Evolutionary conservation across 768 basidiomycete species (phyloP), one percentile per base, ranked within the genome.

Genomic region (Phylloporus scabripes): DNA sequence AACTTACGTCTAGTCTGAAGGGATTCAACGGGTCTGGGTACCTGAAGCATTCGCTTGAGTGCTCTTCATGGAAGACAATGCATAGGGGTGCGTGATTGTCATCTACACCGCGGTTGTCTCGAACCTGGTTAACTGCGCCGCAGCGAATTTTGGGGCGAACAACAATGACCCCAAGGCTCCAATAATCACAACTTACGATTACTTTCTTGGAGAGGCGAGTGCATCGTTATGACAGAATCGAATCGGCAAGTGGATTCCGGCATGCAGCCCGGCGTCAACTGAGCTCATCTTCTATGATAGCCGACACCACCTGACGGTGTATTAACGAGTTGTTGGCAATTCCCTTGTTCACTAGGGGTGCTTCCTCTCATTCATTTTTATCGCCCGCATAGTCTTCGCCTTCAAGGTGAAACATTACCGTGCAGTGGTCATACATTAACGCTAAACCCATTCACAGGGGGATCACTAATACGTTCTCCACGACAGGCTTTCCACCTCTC

Each of bases 201-300:
- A 44, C 42, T 4, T 28, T 12, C 20, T 20, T 31, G 46, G 29
- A 26, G 11, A 51, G 55, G 50, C 34, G 20, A 10, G 45, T 29
- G 5, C 5, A 21, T 26, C 2, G 4, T 20, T 17, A 23, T 32
- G 8, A 18, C 8, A 23, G 23, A 17, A 37, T 21, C 50, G 26
- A 23, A 12, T 44, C 21, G 42, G 36, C 33, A 60, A n/a, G n/a
- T n/a, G n/a, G n/a, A n/a, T n/a, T n/a, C n/a, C n/a, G n/a, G n/a
- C n/a, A n/a, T n/a, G n/a, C n/a, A n/a, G n/a, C n/a, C n/a, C n/a
- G n/a, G n/a, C n/a, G n/a, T n/a, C n/a, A n/a, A n/a, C 53, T 45
- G 58, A 66, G n/a, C 40, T 75, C 3, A 31, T 82, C 10, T 83
- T 83, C 63, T 83, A 83, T 49, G 76, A 82, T 54, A 75, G 54